These are phyloP conservation scores for Suillus subaureus DNA, from an alignment of 768 basidiomycete species.

Conservation along the genomic window DNA sequence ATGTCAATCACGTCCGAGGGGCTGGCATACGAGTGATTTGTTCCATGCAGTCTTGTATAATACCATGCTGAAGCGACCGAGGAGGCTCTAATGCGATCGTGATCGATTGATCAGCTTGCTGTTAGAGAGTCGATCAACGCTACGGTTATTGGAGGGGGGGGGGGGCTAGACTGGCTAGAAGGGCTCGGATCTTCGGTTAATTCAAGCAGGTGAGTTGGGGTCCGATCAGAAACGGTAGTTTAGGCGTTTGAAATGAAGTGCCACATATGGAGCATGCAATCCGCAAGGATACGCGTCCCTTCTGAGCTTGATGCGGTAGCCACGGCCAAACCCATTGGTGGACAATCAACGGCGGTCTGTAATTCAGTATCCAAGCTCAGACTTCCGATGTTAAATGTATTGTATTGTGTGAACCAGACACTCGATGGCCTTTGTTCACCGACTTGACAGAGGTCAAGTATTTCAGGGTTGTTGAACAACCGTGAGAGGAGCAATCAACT, in stretches of 20 bases:
- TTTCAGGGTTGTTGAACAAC: not conserved
- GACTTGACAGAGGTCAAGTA: not conserved
- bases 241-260: constrained; percentile 3
- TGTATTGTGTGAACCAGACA: not conserved
- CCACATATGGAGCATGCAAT: not conserved
- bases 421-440: not conserved
- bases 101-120: not conserved
- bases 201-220: not conserved
- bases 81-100: not conserved
- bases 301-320: not conserved
- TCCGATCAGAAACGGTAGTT: not conserved
- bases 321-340: not conserved
- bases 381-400: not conserved
- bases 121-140: not conserved
- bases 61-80: not conserved
- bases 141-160: not conserved
- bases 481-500: not conserved
- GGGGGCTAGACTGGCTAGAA: not conserved
- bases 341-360: not conserved
- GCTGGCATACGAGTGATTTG: not conserved
- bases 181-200: not conserved
- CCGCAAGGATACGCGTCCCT: not conserved
- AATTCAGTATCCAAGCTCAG: not conserved
- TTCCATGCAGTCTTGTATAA: not conserved
- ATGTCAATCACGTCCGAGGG: not conserved